phyloP scores from a whole-genome alignment of 2,329 filamentous ascomycete species.

The Phialocephala sp. region DNA sequence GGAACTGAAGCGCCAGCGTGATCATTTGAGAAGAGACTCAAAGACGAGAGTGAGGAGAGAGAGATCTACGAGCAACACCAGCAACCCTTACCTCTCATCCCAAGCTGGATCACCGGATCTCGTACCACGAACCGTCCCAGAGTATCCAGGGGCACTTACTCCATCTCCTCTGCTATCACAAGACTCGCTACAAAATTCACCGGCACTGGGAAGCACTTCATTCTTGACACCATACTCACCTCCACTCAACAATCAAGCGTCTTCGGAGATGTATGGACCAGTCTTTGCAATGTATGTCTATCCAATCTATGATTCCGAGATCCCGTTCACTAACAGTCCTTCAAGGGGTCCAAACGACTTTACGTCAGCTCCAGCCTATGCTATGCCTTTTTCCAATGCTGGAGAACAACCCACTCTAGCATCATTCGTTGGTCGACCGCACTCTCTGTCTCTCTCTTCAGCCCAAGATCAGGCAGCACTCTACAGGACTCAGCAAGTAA shows the following conservation, averaged over 20 bases:
- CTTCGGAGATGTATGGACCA: constrained; percentile 41
- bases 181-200: constrained; percentile 37
- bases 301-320: background rate
- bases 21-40: constrained; percentile 62
- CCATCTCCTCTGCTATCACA: constrained; percentile 42
- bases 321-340: constrained; percentile 16
- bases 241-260: constrained; percentile 33
- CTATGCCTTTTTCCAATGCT: constrained; percentile 37
- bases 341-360: constrained; percentile 38
- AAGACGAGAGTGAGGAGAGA: constrained; percentile 60
- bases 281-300: constrained; percentile 41
- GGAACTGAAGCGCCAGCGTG: constrained; percentile 65
- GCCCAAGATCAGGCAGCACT: constrained; percentile 39
- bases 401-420: constrained; percentile 34
- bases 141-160: constrained; percentile 39
- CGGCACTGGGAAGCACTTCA: constrained; percentile 34
- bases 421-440: constrained; percentile 38
- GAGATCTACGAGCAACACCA: constrained; percentile 42
- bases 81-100: constrained; percentile 42
- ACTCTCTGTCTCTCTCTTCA: constrained; percentile 40
- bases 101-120: constrained; percentile 42
- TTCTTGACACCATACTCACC: constrained; percentile 41
- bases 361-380: constrained; percentile 35
- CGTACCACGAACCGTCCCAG: constrained; percentile 39
- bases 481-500: constrained; percentile 42